Conservation (phyloP, 2,329 filamentous ascomycete species). For the Talaromyces sp. region DNA sequence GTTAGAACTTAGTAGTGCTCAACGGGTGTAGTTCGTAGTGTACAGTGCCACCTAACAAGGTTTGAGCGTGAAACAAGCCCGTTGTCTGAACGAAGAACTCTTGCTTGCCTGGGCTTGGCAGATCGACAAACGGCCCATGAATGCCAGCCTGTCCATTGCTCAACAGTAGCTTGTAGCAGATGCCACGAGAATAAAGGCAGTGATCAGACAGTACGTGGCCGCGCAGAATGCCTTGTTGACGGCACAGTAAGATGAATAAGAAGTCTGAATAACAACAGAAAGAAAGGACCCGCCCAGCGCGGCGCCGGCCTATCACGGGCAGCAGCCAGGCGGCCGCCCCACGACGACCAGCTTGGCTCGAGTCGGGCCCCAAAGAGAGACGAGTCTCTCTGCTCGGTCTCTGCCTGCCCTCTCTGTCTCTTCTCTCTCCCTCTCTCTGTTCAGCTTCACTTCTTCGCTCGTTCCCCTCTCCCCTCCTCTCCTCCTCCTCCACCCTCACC, state of each 20-base stretch:
- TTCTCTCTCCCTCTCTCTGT: slow-evolving; percentile 8
- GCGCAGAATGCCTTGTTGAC: too few relatives aligned
- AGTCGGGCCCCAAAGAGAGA: slow-evolving; percentile 7
- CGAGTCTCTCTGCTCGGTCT: background rate
- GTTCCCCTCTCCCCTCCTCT: slow-evolving; percentile 9
- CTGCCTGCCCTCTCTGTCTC: background rate
- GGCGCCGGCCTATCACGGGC: slow-evolving; percentile 1
- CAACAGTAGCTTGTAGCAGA: too few relatives aligned
- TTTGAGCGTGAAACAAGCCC: background rate
- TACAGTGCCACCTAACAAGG: background rate
- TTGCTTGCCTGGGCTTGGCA: background rate
- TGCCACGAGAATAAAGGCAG: background rate
- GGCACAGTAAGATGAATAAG: too few relatives aligned
- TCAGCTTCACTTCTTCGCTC: background rate
- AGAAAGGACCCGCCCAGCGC: slow-evolving; percentile 7
- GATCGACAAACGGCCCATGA: background rate
- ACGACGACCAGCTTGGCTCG: background rate
- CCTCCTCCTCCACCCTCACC: slow-evolving; percentile 22
- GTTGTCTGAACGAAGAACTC: background rate
- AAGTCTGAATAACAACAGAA: too few relatives aligned
- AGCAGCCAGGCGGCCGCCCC: background rate
- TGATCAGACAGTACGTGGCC: background rate
- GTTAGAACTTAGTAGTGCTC: too few relatives aligned
- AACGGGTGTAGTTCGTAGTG: too few relatives aligned
- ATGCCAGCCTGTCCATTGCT: background rate